Percentiles rank a stretch among this genome's conserved stretches.
These are phyloP conservation scores for Aspergillus tamarii DNA, from an alignment of 2,329 filamentous ascomycete genomes.

Conservation along the genomic window DNA sequence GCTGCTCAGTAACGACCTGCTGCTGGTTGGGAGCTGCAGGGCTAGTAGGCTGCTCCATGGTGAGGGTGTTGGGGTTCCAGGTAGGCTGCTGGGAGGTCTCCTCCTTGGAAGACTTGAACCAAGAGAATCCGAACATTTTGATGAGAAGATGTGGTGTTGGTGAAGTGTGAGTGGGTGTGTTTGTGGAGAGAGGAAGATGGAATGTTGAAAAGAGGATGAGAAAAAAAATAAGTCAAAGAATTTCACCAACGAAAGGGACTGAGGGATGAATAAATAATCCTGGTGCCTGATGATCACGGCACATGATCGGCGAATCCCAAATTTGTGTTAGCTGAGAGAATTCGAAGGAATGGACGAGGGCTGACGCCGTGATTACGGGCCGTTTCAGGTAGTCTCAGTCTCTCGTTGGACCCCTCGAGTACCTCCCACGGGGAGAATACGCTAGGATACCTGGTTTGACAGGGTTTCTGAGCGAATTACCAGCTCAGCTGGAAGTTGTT, in stretches of 20 bases:
- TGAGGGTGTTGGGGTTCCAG: slow-evolving; percentile 37
- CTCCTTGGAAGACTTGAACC: slow-evolving; percentile 36
- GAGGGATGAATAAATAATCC: slow-evolving; percentile 1
- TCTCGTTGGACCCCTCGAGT: too few relatives aligned
- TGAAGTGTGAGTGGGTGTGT: not conserved
- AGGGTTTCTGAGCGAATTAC: too few relatives aligned
- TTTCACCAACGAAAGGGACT: not conserved
- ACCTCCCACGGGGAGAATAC: not conserved
- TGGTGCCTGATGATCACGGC: slow-evolving; percentile 3
- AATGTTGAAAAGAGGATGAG: not conserved
- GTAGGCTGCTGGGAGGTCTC: slow-evolving; percentile 23
- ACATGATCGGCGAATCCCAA: slow-evolving; percentile 5
- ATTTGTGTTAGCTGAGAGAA: not conserved
- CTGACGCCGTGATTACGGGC: not conserved
- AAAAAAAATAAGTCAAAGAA: not conserved
- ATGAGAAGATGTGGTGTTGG: slow-evolving; percentile 5
- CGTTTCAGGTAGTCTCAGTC: not conserved
- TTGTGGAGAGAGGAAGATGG: not conserved
- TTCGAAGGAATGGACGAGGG: not conserved
- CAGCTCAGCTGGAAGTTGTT: not conserved
- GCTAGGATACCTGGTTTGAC: not conserved
- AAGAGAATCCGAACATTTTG: slow-evolving; percentile 36
- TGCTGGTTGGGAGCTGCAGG: slow-evolving; percentile 32
- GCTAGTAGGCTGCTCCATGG: slow-evolving; percentile 37
- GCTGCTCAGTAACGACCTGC: slow-evolving; percentile 33